Percentiles rank a stretch among this genome's conserved stretches.
Evolutionary conservation across 441 rosid species (phyloP).

Genomic region (Erodium trifolium): DNA sequence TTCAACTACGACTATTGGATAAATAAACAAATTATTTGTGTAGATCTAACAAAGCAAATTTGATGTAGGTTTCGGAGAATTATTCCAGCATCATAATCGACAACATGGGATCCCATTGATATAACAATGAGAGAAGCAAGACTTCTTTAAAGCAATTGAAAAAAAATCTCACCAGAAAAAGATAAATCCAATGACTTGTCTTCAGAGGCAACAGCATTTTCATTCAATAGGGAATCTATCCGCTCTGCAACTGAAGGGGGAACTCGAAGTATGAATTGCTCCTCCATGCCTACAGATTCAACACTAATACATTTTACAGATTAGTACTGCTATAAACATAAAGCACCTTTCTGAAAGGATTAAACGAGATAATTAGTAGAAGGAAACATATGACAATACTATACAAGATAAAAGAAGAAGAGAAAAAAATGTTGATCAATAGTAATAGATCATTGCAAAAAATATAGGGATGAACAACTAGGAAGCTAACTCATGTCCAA

Average conservation of each 20-base stretch:
- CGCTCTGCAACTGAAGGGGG: constrained; percentile 84
- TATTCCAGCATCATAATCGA: neutral
- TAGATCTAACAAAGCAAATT: neutral
- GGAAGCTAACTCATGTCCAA: too few relatives aligned
- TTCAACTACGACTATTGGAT: neutral
- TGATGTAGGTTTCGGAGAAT: neutral
- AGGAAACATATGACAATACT: too few relatives aligned
- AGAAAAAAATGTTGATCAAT: too few relatives aligned
- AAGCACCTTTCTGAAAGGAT: neutral
- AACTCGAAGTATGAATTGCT: constrained; percentile 83
- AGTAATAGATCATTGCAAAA: too few relatives aligned
- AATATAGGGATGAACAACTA: too few relatives aligned
- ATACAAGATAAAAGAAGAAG: too few relatives aligned
- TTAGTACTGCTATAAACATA: neutral
- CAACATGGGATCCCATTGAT: neutral
- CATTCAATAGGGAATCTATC: constrained; percentile 60
- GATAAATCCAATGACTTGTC: constrained; percentile 74
- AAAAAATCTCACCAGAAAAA: constrained; percentile 45
- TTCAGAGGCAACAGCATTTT: constrained; percentile 50
- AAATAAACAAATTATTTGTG: neutral
- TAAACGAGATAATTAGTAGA: too few relatives aligned
- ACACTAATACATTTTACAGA: neutral
- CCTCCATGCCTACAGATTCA: constrained; percentile 56
- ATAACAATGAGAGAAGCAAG: neutral
- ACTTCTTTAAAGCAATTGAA: neutral